These are phyloP conservation scores for Nannochloropsis granulata DNA, from an alignment of 108 stramenopile species.

Conservation along the genomic window DNA sequence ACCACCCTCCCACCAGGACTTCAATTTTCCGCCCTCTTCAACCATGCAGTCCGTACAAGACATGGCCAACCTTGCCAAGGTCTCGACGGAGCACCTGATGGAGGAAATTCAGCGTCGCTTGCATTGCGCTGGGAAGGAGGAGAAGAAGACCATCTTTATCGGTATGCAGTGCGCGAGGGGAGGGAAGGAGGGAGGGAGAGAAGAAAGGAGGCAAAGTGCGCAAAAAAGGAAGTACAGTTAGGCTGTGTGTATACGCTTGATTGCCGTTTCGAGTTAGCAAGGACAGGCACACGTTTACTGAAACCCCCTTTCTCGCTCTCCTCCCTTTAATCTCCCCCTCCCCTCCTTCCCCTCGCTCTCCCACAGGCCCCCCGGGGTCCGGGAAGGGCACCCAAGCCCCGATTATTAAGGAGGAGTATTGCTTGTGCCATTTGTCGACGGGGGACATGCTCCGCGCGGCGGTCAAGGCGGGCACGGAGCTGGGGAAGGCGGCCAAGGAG, in stretches of 20 bases:
- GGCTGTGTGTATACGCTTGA: neutral
- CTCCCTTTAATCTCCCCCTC: neutral
- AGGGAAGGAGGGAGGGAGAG: neutral
- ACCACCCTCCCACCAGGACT: neutral
- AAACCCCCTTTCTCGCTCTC: neutral
- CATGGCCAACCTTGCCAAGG: neutral
- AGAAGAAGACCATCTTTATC: constrained; percentile 32
- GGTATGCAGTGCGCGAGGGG: neutral
- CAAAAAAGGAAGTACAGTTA: neutral
- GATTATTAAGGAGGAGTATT: constrained; percentile 28
- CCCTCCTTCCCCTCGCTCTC: neutral
- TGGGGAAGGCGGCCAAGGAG: constrained; percentile 83
- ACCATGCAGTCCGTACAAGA: neutral
- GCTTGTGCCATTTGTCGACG: constrained; percentile 42
- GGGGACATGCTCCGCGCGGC: constrained; percentile 99
- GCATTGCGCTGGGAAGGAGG: constrained; percentile 22
- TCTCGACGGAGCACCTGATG: constrained; percentile 12
- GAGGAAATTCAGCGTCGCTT: constrained; percentile 14
- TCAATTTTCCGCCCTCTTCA: neutral
- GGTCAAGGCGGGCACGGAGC: constrained; percentile 77
- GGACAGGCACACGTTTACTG: neutral
- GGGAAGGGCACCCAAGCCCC: constrained; percentile 46
- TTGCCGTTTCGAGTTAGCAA: neutral
- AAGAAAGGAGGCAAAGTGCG: neutral
- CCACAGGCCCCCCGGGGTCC: constrained; percentile 38